Evolutionary conservation across 169 alveolate genomes (phyloP).

Genomic region (Cyclospora cayetanensis): DNA sequence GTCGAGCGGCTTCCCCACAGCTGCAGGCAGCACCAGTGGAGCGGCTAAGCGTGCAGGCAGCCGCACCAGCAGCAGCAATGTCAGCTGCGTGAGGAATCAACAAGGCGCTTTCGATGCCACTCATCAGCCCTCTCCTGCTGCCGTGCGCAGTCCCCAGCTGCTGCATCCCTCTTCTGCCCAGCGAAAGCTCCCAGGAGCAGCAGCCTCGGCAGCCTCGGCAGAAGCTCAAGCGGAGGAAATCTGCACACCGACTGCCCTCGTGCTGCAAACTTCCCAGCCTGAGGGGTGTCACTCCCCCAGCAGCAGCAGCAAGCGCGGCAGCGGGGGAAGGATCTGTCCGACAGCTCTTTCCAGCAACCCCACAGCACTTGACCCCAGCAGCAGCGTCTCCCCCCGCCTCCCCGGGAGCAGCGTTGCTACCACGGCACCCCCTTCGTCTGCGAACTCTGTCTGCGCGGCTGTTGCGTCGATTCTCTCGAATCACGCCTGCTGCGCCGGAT

Average conservation of each 20-base stretch:
- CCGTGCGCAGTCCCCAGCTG: not conserved
- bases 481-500: not conserved
- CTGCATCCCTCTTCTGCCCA: constrained; percentile 18
- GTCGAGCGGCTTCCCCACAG: not conserved
- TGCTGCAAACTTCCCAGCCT: too few species aligned
- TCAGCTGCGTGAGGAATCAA: too few species aligned
- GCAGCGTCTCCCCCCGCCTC: not conserved
- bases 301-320: constrained; percentile 18
- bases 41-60: too few species aligned
- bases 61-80: too few species aligned
- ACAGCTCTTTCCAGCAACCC: too few species aligned
- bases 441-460: not conserved
- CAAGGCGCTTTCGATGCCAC: too few species aligned
- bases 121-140: too few species aligned
- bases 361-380: too few species aligned
- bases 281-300: too few species aligned
- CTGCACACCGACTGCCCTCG: too few species aligned
- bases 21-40: not conserved
- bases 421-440: not conserved
- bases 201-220: not conserved
- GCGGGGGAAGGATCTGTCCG: too few species aligned
- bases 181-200: not conserved
- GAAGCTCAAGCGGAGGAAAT: too few species aligned
- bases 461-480: not conserved
- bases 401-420: not conserved